These are phyloP conservation scores for Cystobasidiopsis lactophilus DNA, from an alignment of 768 basidiomycete species.

Conservation along the genomic window DNA sequence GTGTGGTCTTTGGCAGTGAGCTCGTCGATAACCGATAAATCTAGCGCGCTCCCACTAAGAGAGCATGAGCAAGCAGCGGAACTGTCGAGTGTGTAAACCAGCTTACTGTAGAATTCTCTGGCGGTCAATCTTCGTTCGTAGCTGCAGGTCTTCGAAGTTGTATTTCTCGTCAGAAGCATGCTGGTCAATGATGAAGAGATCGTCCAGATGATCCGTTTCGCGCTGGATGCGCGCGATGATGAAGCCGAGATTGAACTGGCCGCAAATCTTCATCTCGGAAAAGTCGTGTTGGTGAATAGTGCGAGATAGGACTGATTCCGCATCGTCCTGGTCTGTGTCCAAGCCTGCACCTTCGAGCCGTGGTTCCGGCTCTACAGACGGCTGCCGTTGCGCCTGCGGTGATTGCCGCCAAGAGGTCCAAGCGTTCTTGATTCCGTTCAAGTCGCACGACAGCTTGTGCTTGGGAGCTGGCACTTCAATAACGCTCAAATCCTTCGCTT, in stretches of 20 bases:
- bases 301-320: conserved; percentile 47
- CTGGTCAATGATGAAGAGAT: conserved; percentile 90
- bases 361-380: neutral
- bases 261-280: conserved; percentile 53
- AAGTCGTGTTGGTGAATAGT: conserved; percentile 79
- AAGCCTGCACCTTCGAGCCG: conserved; percentile 23
- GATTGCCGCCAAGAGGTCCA: too few species aligned
- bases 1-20: conserved; percentile 67
- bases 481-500: too few species aligned
- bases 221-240: conserved; percentile 42
- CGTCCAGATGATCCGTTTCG: conserved; percentile 29
- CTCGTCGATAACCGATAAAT: conserved; percentile 75
- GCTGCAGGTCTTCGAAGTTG: conserved; percentile 85
- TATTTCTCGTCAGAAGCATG: conserved; percentile 97
- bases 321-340: conserved; percentile 25
- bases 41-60: conserved; percentile 47
- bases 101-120: conserved; percentile 29
- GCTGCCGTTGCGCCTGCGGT: too few species aligned
- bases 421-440: neutral
- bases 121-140: conserved; percentile 67
- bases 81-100: neutral
- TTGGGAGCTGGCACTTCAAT: too few species aligned
- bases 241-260: conserved; percentile 92
- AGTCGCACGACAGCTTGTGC: neutral
- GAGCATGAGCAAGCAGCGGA: neutral